A percentile compares a stretch with the other conserved stretches of the same genome.
Evolutionary conservation across 108 stramenopile genomes (phyloP).

Genomic region (Fragilaria crotonensis): DNA sequence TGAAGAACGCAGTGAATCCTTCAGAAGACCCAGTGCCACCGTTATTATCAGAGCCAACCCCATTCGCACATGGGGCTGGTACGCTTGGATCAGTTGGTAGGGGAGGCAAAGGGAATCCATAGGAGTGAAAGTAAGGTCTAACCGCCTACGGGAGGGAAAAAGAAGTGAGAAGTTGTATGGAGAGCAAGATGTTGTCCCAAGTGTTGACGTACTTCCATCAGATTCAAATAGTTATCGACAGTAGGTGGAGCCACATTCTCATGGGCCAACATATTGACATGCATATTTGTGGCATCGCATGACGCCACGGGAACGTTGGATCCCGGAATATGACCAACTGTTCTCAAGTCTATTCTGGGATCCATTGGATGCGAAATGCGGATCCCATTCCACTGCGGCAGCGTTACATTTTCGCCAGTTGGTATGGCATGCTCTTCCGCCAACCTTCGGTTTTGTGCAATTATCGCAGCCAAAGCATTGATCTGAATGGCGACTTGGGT

Average conservation of each 20-base stretch:
- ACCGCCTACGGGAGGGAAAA: conserved; percentile 11
- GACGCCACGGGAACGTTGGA: neutral
- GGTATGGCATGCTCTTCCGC: neutral
- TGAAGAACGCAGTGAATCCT: conserved; percentile 44
- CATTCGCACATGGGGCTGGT: conserved; percentile 1
- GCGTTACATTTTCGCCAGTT: neutral
- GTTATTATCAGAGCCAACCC: neutral
- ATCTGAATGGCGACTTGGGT: neutral
- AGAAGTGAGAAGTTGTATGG: neutral
- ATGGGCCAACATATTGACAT: neutral
- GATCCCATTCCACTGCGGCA: conserved; percentile 40
- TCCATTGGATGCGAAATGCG: conserved; percentile 43
- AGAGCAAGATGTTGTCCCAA: neutral
- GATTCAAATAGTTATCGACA: conserved; percentile 20
- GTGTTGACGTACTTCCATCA: conserved; percentile 24
- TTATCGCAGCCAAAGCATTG: neutral
- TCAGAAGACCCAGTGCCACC: conserved; percentile 13
- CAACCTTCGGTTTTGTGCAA: neutral
- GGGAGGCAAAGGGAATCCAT: conserved; percentile 9
- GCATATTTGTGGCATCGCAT: neutral
- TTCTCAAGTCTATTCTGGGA: conserved; percentile 46
- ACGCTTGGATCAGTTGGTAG: neutral
- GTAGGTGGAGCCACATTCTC: conserved; percentile 1
- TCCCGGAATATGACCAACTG: conserved; percentile 9
- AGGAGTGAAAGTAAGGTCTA: conserved; percentile 20